A percentile compares a stretch with the other conserved stretches of the same genome.
These are phyloP conservation scores for Saussurea involucrata DNA, from an alignment of 129 eudicot species.

Conservation along the genomic window DNA sequence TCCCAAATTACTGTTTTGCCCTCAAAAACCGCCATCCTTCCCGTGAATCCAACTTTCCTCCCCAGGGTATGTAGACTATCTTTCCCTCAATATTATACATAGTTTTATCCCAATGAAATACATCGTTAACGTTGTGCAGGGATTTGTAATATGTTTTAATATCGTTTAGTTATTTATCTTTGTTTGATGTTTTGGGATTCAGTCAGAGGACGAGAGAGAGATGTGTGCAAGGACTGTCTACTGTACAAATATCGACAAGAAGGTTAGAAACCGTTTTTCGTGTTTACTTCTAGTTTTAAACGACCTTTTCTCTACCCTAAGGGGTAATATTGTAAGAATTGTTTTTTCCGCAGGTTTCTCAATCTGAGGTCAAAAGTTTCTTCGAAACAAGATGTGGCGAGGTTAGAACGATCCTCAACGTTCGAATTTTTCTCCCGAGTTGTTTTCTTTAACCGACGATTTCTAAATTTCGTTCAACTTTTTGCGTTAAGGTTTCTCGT, in stretches of 20 bases:
- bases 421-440: not conserved
- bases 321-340: not conserved
- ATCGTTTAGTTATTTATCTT: not conserved
- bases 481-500: constrained; percentile 72
- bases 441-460: not conserved
- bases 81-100: not conserved
- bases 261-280: constrained; percentile 35
- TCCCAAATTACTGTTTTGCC: constrained; percentile 88
- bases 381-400: constrained; percentile 95
- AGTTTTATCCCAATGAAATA: not conserved
- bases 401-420: constrained; percentile 35
- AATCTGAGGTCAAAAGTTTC: constrained; percentile 84
- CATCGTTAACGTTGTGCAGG: not conserved
- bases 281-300: not conserved
- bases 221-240: constrained; percentile 99
- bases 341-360: constrained; percentile 62
- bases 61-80: constrained; percentile 67
- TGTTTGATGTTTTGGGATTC: constrained; percentile 11
- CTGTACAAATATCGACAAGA: constrained; percentile 97
- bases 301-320: not conserved
- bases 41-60: constrained; percentile 97
- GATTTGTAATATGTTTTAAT: not conserved
- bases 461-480: not conserved
- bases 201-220: constrained; percentile 99
- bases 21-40: constrained; percentile 98